Base-by-base conservation (phyloP, 2,329 filamentous ascomycete genomes). In the Penicillium sp. region DNA sequence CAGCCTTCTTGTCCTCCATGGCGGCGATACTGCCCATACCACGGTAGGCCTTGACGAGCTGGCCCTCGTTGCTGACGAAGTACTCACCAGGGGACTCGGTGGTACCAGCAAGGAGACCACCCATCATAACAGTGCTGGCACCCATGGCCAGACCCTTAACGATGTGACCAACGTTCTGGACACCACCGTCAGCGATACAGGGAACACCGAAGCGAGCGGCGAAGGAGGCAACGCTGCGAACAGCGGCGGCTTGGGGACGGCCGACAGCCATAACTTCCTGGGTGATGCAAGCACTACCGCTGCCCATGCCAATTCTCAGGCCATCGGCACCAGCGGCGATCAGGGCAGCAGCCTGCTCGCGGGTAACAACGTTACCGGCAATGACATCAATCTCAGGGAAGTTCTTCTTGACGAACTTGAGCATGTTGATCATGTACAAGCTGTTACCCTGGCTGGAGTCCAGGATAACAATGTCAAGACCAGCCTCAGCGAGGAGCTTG, bases 201-300 rank as follows among this genome's bases (percentile, higher is more conserved):
- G 94, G 94, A 65, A 99, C 92, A 59, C 95, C 94, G 69, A 99
- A 99, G 65, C 87, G 88, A 55, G 89, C 89, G 50, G 94, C 93
- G 69, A 99, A 99, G 51, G 85, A 81, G 69, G 90, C 88, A 67
- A 99, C 94, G 66, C 88, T 90, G 81, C 89, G 92, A 57, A 99
- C 93, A 42, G 94, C 88, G 26, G 92, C 90, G 41, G 95, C 94
- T 79, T 99, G 94, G 55, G 94, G 94, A 69, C 94, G 89, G 57
- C 95, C 94, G 48, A 99, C 93, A 66, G 94, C 94, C 94, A 99
- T 99, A 72, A 99, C 95, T 80, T 99, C 94, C 79, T 99, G 94
- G 54, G 94, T 99, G 68, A 99, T 99, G 78, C 94, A 99, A 71
- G 94, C 94, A 71, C 90, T 96, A 71, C 94, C 94, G 73, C 91